Evolutionary conservation across 495 filamentous ascomycete species (phyloP).

Genomic region (Aspergillus leporis): DNA sequence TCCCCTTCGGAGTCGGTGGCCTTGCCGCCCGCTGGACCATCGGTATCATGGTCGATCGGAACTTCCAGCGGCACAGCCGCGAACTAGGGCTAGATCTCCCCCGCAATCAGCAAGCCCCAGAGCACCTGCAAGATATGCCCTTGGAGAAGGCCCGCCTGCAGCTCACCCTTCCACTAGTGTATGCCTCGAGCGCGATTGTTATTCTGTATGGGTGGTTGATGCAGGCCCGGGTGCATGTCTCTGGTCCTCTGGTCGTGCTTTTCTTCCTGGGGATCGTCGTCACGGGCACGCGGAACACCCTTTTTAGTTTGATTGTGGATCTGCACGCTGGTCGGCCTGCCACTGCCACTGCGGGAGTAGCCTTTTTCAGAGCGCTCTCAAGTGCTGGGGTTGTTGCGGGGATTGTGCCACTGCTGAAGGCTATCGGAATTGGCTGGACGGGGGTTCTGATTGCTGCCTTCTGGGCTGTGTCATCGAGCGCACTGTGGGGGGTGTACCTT

Average conservation of each 20-base stretch:
- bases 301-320: slow-evolving; percentile 2
- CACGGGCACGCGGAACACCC: slow-evolving; percentile 5
- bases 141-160: slow-evolving; percentile 41
- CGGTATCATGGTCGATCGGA: slow-evolving; percentile 21
- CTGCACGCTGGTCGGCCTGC: not conserved
- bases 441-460: slow-evolving; percentile 1
- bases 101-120: slow-evolving; percentile 31
- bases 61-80: slow-evolving; percentile 23
- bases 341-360: not conserved
- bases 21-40: slow-evolving; percentile 27
- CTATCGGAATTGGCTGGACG: slow-evolving; percentile 8
- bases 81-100: slow-evolving; percentile 24
- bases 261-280: slow-evolving; percentile 10
- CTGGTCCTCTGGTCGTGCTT: slow-evolving; percentile 12
- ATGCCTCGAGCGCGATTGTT: slow-evolving; percentile 22
- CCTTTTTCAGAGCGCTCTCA: not conserved
- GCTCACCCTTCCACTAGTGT: slow-evolving; percentile 30
- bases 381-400: not conserved
- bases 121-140: slow-evolving; percentile 19
- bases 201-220: slow-evolving; percentile 45
- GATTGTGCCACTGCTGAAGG: not conserved
- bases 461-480: not conserved
- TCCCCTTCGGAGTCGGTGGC: slow-evolving; percentile 39
- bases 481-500: slow-evolving; percentile 4
- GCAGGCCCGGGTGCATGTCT: slow-evolving; percentile 13